These are phyloP conservation scores for Candida neerlandica DNA, from an alignment of 1,139 yeast genomes.

Conservation along the genomic window DNA sequence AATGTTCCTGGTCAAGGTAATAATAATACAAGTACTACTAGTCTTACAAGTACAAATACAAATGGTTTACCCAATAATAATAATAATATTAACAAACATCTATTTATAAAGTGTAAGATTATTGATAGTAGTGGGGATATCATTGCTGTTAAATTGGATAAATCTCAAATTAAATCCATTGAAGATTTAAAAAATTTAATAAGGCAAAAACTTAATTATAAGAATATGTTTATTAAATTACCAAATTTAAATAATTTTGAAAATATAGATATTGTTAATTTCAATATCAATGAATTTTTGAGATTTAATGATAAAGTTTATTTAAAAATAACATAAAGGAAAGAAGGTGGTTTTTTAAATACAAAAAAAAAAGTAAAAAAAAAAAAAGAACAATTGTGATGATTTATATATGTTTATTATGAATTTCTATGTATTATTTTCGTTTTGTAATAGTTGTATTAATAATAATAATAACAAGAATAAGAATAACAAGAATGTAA, in stretches of 20 bases:
- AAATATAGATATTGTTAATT: conserved; percentile 28
- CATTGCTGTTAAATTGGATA: conserved; percentile 30
- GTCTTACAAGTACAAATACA: too few relatives aligned
- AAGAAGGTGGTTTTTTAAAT: neutral
- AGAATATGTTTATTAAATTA: conserved; percentile 31
- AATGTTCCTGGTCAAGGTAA: neutral
- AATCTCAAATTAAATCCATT: conserved; percentile 26
- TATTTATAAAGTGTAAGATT: conserved; percentile 31
- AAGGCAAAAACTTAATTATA: conserved; percentile 27
- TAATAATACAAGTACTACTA: too few relatives aligned
- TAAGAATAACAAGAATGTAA: too few relatives aligned
- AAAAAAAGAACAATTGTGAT: conserved; percentile 2
- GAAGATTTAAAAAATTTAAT: conserved; percentile 32
- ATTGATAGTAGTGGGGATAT: conserved; percentile 31
- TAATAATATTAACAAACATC: conserved; percentile 17
- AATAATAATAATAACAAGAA: too few relatives aligned
- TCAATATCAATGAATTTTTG: conserved; percentile 27
- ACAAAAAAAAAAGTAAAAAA: neutral
- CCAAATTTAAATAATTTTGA: conserved; percentile 28
- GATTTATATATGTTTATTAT: neutral
- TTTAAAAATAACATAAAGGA: conserved; percentile 10
- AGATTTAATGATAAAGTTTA: conserved; percentile 16
- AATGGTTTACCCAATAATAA: too few relatives aligned
- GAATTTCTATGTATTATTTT: neutral
- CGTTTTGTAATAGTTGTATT: too few relatives aligned